These are phyloP conservation scores for Vigna hirtella DNA, from an alignment of 306 rosid species.

Conservation along the genomic window DNA sequence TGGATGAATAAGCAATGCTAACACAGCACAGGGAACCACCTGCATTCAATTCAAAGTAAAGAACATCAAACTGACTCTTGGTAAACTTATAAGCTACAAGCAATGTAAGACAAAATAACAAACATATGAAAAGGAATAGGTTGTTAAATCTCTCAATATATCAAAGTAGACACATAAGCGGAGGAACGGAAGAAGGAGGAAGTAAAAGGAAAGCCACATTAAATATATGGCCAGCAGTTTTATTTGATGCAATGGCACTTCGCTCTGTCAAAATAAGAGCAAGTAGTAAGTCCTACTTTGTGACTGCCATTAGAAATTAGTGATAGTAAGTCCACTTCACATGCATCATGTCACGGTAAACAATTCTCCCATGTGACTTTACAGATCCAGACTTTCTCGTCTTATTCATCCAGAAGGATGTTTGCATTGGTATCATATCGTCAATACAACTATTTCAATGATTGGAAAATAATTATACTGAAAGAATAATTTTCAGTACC, in stretches of 20 bases:
- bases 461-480: neutral
- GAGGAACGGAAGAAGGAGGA: neutral
- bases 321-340: neutral
- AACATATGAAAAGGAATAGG: conserved; percentile 18
- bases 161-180: neutral
- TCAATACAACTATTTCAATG: neutral
- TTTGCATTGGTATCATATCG: conserved; percentile 7
- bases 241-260: neutral
- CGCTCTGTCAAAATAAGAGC: conserved; percentile 24
- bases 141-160: conserved; percentile 12
- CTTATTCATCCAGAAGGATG: conserved; percentile 20
- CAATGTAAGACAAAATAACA: conserved; percentile 15
- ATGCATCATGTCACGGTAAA: neutral
- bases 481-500: conserved; percentile 1
- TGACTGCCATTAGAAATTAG: neutral
- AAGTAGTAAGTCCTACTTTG: neutral
- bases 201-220: conserved; percentile 7
- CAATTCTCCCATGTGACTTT: neutral
- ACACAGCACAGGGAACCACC: conserved; percentile 84
- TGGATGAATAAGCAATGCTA: conserved; percentile 94
- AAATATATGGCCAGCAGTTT: conserved; percentile 12
- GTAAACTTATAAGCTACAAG: conserved; percentile 10
- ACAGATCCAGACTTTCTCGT: neutral
- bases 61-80: conserved; percentile 38
- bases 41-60: conserved; percentile 60